Base-by-base conservation (phyloP, 2,329 filamentous ascomycete genomes). In the Dactylellina sp. region DNA sequence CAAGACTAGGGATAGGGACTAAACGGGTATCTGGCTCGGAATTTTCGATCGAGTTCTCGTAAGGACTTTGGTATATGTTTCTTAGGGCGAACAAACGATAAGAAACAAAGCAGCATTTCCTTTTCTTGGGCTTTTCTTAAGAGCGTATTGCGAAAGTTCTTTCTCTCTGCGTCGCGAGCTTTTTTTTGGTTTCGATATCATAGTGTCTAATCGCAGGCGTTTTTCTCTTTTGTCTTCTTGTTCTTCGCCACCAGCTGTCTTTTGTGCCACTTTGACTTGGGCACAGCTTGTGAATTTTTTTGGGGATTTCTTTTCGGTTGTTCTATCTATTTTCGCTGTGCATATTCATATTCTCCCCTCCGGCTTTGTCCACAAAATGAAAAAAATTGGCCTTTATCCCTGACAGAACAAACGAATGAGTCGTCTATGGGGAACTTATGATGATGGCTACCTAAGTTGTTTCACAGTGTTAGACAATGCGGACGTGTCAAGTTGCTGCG, bases 291-390 rank as follows among this genome's bases (percentile, higher is more conserved):
- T 60, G 42, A n/a, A 1, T 42, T 59, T 16, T 47, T 49, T 14
- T 28, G 18, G 35, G 37, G 18, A 7, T 52, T 66, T 52, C 9
- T 59, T 52, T 22, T 52, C 9, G 37, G 46, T 22, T 14, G 9
- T 39, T 53, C 28, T 40, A 32, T 35, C 5, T 25, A 47, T n/a
- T 20, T 62, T 70, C 52, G 12, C n/a, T 49, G 53, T 71, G 56
- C 24, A 42, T 71, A 57, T 49, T 56, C 55, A 35, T 9, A 52
- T 71, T 72, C 66, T 72, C 66, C 66, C 49, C 66, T 72, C 66
- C 56, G 50, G 55, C 53, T 44, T 7, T 50, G 28, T 32, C 28
- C 28, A 32, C 28, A 32, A n/a, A n/a, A 32, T 32, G 9, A 35
- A 7, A 18, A 7, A 59, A 28, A 42, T 22, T 35, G 18, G 37